A percentile compares a stretch with the other conserved stretches of the same genome.
Evolutionary conservation across 2,329 filamentous ascomycete species (phyloP).

Genomic region (Ophiostoma triangulosporum): DNA sequence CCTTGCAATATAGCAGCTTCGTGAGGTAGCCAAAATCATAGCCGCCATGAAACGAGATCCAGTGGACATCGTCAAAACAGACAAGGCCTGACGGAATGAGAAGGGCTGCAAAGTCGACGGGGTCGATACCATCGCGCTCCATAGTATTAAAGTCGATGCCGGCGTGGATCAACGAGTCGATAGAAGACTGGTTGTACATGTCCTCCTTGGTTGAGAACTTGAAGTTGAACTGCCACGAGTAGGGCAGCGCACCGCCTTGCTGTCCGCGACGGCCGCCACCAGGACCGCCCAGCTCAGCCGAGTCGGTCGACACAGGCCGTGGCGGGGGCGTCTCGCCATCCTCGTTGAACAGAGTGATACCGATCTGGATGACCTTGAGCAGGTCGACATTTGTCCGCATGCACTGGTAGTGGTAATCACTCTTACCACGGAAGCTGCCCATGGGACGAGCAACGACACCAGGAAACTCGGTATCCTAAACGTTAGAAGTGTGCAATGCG

Average conservation of each 20-base stretch:
- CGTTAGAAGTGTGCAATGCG: slow-evolving; percentile 3
- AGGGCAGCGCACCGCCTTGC: slow-evolving; percentile 42
- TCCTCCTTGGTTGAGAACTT: slow-evolving; percentile 87
- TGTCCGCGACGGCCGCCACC: slow-evolving; percentile 26
- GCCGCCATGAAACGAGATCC: slow-evolving; percentile 95
- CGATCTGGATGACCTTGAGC: slow-evolving; percentile 93
- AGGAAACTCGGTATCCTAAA: slow-evolving; percentile 92
- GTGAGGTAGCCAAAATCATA: slow-evolving; percentile 98
- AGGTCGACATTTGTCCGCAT: slow-evolving; percentile 94
- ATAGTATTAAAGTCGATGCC: slow-evolving; percentile 86
- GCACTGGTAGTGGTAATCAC: slow-evolving; percentile 97
- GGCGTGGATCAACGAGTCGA: slow-evolving; percentile 76
- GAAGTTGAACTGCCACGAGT: slow-evolving; percentile 99
- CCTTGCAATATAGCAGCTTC: slow-evolving; percentile 75
- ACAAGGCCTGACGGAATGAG: slow-evolving; percentile 88
- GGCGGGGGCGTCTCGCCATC: slow-evolving; percentile 77
- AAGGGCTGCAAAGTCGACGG: slow-evolving; percentile 73
- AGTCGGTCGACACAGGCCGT: slow-evolving; percentile 38
- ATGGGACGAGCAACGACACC: slow-evolving; percentile 92
- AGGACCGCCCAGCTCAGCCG: slow-evolving; percentile 24
- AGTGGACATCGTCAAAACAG: slow-evolving; percentile 75
- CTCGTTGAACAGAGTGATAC: slow-evolving; percentile 82
- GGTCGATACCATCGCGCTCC: slow-evolving; percentile 80
- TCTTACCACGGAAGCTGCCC: slow-evolving; percentile 86
- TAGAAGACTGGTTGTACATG: slow-evolving; percentile 95